phyloP scores from a whole-genome alignment of 306 rosid genomes.

The Vicia villosa region DNA sequence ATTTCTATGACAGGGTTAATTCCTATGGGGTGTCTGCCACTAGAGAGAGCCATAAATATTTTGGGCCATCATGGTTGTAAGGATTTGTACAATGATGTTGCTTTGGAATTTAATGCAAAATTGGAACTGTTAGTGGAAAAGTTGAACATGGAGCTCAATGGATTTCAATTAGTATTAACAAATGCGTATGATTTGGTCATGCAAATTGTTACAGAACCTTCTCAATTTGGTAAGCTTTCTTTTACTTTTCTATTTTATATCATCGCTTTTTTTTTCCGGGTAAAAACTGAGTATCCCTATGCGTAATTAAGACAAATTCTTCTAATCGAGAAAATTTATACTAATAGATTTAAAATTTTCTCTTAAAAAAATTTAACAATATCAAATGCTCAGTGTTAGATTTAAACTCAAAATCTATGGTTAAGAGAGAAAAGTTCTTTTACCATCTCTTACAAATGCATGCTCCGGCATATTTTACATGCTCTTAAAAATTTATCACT shows the following conservation, averaged over 20 bases:
- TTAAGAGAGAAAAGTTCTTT: too few relatives aligned
- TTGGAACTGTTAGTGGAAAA: constrained; percentile 45
- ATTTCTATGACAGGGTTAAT: constrained; percentile 60
- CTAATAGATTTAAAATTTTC: too few relatives aligned
- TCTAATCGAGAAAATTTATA: too few relatives aligned
- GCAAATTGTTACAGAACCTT: constrained; percentile 50
- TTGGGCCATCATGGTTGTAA: constrained; percentile 47
- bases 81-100: constrained; percentile 49
- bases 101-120: constrained; percentile 57
- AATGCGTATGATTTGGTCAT: constrained; percentile 37
- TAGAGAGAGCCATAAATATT: constrained; percentile 54
- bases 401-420: too few relatives aligned
- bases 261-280: too few relatives aligned
- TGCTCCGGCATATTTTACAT: too few relatives aligned
- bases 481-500: too few relatives aligned
- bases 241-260: neutral
- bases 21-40: constrained; percentile 74
- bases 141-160: constrained; percentile 48
- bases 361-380: too few relatives aligned
- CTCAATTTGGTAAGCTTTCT: constrained; percentile 46
- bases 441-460: too few relatives aligned
- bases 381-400: too few relatives aligned
- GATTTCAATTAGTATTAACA: constrained; percentile 45
- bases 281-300: too few relatives aligned
- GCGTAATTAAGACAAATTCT: too few relatives aligned